phyloP scores from a whole-genome alignment of 1,284 basidiomycete species.

The Boletellus sp. region DNA sequence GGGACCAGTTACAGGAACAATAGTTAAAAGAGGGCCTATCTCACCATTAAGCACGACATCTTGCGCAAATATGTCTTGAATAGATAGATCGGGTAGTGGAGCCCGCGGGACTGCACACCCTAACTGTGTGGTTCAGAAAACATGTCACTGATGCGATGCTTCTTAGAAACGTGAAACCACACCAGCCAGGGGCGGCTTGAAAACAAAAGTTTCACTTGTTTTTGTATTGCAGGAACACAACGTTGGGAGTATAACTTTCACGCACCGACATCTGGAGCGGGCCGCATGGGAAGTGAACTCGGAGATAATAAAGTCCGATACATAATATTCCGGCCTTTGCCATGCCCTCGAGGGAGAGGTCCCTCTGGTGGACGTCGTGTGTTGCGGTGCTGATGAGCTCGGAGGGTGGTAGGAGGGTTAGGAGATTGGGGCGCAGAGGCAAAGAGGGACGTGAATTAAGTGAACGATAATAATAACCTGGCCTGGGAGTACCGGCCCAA shows the following conservation, averaged over 20 bases:
- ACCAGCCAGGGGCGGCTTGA: slow-evolving; percentile 56
- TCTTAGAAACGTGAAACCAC: slow-evolving; percentile 68
- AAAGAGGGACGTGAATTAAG: not conserved
- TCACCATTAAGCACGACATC: not conserved
- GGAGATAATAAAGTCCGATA: slow-evolving; percentile 45
- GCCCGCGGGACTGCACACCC: too few species aligned
- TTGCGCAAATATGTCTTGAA: not conserved
- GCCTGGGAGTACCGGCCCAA: slow-evolving; percentile 5
- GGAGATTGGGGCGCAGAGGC: not conserved
- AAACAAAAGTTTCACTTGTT: too few species aligned
- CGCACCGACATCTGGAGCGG: slow-evolving; percentile 52
- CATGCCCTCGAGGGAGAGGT: slow-evolving; percentile 9
- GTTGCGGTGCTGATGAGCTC: not conserved
- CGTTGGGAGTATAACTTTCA: not conserved
- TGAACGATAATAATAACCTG: slow-evolving; percentile 9
- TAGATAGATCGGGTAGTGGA: too few species aligned
- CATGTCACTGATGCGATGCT: slow-evolving; percentile 58
- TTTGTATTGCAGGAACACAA: too few species aligned
- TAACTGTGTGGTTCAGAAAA: slow-evolving; percentile 45
- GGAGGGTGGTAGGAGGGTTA: not conserved
- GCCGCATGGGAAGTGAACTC: too few species aligned
- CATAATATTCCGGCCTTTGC: slow-evolving; percentile 35
- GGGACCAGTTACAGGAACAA: slow-evolving; percentile 71
- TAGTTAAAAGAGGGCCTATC: slow-evolving; percentile 50
- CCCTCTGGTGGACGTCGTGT: slow-evolving; percentile 7